Evolutionary conservation across 2,329 filamentous ascomycete genomes (phyloP).

Genomic region (Mycosphaerella sp.): DNA sequence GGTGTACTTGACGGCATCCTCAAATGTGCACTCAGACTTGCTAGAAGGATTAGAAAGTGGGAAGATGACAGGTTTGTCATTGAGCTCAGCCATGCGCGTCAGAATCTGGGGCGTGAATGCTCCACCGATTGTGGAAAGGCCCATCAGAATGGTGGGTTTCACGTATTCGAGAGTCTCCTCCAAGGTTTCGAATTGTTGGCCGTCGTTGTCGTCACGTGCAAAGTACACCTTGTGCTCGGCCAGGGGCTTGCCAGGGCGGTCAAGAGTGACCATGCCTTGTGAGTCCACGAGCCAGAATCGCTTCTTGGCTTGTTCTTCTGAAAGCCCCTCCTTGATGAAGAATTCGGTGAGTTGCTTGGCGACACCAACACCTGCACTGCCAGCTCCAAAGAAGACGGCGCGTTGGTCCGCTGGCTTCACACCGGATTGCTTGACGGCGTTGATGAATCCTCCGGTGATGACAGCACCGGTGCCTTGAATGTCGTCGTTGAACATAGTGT

Average conservation of each 20-base stretch:
- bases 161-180: constrained; percentile 92
- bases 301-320: constrained; percentile 75
- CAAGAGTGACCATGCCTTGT: constrained; percentile 76
- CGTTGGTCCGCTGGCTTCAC: constrained; percentile 84
- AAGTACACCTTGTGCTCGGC: constrained; percentile 76
- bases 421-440: constrained; percentile 72
- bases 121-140: constrained; percentile 87
- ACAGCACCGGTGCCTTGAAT: constrained; percentile 97
- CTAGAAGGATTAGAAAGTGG: constrained; percentile 91
- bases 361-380: constrained; percentile 92
- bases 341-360: constrained; percentile 97
- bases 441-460: constrained; percentile 75
- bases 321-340: constrained; percentile 86
- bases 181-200: constrained; percentile 65
- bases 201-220: constrained; percentile 58
- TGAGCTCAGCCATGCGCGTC: constrained; percentile 51
- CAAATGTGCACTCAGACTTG: constrained; percentile 97
- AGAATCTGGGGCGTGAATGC: constrained; percentile 88
- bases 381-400: constrained; percentile 92
- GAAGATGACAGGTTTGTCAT: constrained; percentile 71
- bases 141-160: constrained; percentile 89
- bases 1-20: constrained; percentile 85
- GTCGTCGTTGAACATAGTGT: constrained; percentile 98
- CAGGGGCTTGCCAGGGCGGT: constrained; percentile 79
- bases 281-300: constrained; percentile 99